These are phyloP conservation scores for Coniophora puteana DNA, from an alignment of 1,284 basidiomycete species.

Conservation along the genomic window DNA sequence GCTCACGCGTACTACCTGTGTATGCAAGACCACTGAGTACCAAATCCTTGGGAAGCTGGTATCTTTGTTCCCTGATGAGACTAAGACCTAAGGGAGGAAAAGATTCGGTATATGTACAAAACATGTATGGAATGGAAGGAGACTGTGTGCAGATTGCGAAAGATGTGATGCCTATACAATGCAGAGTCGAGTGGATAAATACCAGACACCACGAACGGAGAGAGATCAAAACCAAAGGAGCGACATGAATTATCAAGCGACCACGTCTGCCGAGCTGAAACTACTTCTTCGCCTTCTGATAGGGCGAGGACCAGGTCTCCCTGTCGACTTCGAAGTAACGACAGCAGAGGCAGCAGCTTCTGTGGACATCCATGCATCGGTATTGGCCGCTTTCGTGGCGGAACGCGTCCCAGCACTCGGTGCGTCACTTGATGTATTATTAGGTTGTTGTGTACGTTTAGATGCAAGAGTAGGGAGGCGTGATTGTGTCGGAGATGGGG, in stretches of 20 bases:
- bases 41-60: constrained; percentile 2
- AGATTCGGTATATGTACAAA: constrained; percentile 3
- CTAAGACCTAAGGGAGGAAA: constrained; percentile 2
- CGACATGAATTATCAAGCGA: constrained; percentile 41
- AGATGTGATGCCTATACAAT: constrained; percentile 27
- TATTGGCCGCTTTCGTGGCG: constrained; percentile 33
- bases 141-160: constrained; percentile 6
- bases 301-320: constrained; percentile 64
- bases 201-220: constrained; percentile 13
- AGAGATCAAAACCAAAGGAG: constrained; percentile 7
- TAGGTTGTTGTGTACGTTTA: constrained; percentile 50
- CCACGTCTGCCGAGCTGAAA: constrained; percentile 77
- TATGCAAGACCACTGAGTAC: neutral
- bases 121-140: constrained; percentile 8
- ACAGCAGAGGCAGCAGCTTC: constrained; percentile 66
- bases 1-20: neutral
- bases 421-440: constrained; percentile 49
- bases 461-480: constrained; percentile 68
- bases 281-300: constrained; percentile 74
- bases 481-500: constrained; percentile 65
- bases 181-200: constrained; percentile 23
- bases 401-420: too few species aligned
- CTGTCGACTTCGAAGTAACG: constrained; percentile 57
- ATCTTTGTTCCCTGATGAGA: too few species aligned
- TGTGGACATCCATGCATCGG: constrained; percentile 71